A percentile compares a stretch with the other conserved stretches of the same genome.
Evolutionary conservation across 768 basidiomycete species (phyloP).

Genomic region (Crepidotus variabilis): DNA sequence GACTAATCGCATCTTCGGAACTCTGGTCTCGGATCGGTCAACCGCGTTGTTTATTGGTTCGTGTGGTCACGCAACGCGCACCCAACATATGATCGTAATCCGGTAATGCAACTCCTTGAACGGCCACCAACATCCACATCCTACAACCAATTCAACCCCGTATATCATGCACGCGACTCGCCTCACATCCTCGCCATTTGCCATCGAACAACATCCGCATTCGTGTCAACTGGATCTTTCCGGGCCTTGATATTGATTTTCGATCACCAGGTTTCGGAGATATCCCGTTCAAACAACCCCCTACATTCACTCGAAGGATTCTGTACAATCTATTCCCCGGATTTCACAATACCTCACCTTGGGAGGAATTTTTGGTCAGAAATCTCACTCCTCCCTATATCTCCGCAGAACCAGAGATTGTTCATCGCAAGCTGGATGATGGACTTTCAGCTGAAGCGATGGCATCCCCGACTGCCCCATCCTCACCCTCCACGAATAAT

Average conservation of each 20-base stretch:
- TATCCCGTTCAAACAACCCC: conserved; percentile 72
- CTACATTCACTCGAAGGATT: conserved; percentile 60
- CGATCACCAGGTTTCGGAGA: conserved; percentile 55
- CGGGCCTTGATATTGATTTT: background rate
- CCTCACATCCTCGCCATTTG: too few relatives aligned
- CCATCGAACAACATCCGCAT: background rate
- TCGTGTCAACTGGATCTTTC: background rate
- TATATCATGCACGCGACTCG: too few relatives aligned
- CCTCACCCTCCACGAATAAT: background rate
- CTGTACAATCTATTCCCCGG: conserved; percentile 65
- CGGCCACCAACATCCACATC: too few relatives aligned
- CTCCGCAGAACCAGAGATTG: conserved; percentile 59
- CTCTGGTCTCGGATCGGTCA: too few relatives aligned
- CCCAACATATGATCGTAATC: too few relatives aligned
- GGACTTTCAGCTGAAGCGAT: background rate
- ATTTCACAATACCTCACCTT: conserved; percentile 54
- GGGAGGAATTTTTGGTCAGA: conserved; percentile 65
- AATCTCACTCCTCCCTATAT: conserved; percentile 67
- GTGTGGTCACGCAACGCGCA: too few relatives aligned
- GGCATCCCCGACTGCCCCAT: conserved; percentile 4
- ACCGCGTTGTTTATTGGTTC: too few relatives aligned
- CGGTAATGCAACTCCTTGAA: too few relatives aligned
- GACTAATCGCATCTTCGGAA: too few relatives aligned
- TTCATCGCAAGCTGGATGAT: conserved; percentile 44
- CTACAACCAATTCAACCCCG: too few relatives aligned